Conservation (phyloP, 2,329 filamentous ascomycete genomes). For the Alternaria ventricosa region DNA sequence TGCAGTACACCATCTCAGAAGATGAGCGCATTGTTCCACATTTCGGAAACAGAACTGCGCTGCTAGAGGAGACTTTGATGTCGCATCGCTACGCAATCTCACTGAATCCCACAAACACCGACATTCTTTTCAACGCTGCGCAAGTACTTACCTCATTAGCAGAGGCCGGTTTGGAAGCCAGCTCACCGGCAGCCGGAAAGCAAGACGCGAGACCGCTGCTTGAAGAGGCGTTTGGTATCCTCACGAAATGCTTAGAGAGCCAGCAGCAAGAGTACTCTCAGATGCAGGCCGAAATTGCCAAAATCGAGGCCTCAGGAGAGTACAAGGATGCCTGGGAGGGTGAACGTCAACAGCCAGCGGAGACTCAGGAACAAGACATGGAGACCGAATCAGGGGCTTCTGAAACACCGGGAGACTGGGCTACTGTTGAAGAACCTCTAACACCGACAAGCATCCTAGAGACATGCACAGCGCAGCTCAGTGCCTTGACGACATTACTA, state of each 20-base stretch:
- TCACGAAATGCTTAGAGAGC: slow-evolving; percentile 57
- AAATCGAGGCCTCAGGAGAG: slow-evolving; percentile 32
- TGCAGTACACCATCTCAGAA: slow-evolving; percentile 73
- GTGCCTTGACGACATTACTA: slow-evolving; percentile 54
- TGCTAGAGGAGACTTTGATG: slow-evolving; percentile 65
- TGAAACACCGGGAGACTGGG: slow-evolving; percentile 65
- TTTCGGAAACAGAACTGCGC: slow-evolving; percentile 61
- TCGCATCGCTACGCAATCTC: slow-evolving; percentile 69
- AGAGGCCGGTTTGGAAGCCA: slow-evolving; percentile 64
- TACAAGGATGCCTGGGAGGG: slow-evolving; percentile 30
- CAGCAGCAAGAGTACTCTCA: slow-evolving; percentile 57
- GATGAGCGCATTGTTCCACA: slow-evolving; percentile 67
- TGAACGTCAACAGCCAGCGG: slow-evolving; percentile 10
- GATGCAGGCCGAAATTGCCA: slow-evolving; percentile 42
- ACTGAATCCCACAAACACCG: slow-evolving; percentile 68
- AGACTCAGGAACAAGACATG: slow-evolving; percentile 20
- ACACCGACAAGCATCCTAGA: slow-evolving; percentile 71
- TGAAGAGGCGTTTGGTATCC: slow-evolving; percentile 67
- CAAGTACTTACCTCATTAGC: slow-evolving; percentile 72
- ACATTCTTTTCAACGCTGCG: slow-evolving; percentile 74
- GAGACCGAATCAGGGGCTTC: slow-evolving; percentile 35
- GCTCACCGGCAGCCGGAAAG: slow-evolving; percentile 49
- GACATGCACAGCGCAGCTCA: slow-evolving; percentile 69
- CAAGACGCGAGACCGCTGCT: slow-evolving; percentile 60
- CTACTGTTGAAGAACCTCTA: slow-evolving; percentile 70